Base-by-base conservation (phyloP, 352 stramenopile species). In the Hyphochytrium catenoides region DNA sequence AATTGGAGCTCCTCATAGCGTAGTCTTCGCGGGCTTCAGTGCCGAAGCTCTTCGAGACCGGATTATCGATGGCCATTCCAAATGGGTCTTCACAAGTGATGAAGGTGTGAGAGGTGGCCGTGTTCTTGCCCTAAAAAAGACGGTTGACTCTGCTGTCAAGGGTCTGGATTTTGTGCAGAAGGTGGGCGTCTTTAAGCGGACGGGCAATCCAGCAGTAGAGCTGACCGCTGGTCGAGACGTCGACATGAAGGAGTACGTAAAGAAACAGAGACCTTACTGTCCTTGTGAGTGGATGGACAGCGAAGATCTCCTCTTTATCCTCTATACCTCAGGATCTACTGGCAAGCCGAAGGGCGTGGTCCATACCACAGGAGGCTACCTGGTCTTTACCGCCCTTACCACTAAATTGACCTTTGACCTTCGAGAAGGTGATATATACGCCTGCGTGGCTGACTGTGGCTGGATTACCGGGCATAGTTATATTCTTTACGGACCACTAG, bases 401-500 rank as follows among this genome's bases (percentile, higher is more conserved):
- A 75, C 66, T 36, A 84, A 78, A 48, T 88, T 77, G 37, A 79
- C 61, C 15, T 98, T 98, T 47, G 84, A 95, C 37, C 50, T 95
- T 35, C 54, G 86, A 25, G 57, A 78, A 6, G 74, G 77, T 20
- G 85, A 95, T 47, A 74, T 95, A 9, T 91, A 88, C 49, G 76
- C 74, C 1, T 95, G 84, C 51, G 78, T 95, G 3, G 84, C 87
- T 0, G 87, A 97, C 51, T 73, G 69, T 12, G 87, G 86, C 9
- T 97, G 87, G 87, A 95, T 97, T 49, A 95, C 86, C 8, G 87
- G 87, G 21, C 87, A 98, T 60, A 87, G 66, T 35, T 91, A 88
- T 54, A 94, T 96, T 44, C 64, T 98, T 4, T 95, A 98, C 54
- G 91, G 88, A 6, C 85, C 89, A 3, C 55, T 98, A 3, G 56